Evolutionary conservation across 2,329 filamentous ascomycete species (phyloP).

Genomic region (Pestalotiopsis sp.): DNA sequence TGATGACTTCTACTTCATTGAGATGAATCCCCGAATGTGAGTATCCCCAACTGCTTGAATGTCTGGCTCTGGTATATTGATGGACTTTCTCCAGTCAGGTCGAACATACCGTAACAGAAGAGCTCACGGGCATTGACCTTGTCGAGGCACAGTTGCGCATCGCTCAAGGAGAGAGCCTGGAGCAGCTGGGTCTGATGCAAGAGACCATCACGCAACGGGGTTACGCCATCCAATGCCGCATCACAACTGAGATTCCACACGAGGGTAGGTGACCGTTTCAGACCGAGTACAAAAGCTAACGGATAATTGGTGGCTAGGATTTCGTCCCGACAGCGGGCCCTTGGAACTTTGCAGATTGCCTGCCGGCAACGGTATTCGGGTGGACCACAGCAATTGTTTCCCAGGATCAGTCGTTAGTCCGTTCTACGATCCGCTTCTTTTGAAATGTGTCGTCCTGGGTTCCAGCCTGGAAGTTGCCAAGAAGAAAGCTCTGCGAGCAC

Average conservation of each 20-base stretch:
- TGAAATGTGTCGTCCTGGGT: slow-evolving; percentile 91
- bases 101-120: slow-evolving; percentile 98
- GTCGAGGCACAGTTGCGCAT: slow-evolving; percentile 99
- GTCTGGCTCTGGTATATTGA: too few species aligned
- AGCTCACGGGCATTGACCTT: slow-evolving; percentile 98
- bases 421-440: slow-evolving; percentile 85
- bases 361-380: slow-evolving; percentile 38
- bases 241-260: slow-evolving; percentile 94
- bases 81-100: slow-evolving; percentile 59
- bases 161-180: slow-evolving; percentile 87
- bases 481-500: slow-evolving; percentile 88
- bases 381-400: slow-evolving; percentile 93
- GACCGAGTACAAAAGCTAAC: too few species aligned
- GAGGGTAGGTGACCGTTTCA: slow-evolving; percentile 66
- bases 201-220: slow-evolving; percentile 94
- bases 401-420: slow-evolving; percentile 86
- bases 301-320: slow-evolving; percentile 35
- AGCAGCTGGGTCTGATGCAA: slow-evolving; percentile 95
- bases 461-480: slow-evolving; percentile 95
- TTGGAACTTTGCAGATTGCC: slow-evolving; percentile 39
- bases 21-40: slow-evolving; percentile 92
- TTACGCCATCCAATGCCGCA: slow-evolving; percentile 97
- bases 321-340: slow-evolving; percentile 95
- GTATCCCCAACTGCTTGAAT: too few species aligned
- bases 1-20: slow-evolving; percentile 98